phyloP scores from a whole-genome alignment of 345 rosid genomes.

The Alliaria petiolata region DNA sequence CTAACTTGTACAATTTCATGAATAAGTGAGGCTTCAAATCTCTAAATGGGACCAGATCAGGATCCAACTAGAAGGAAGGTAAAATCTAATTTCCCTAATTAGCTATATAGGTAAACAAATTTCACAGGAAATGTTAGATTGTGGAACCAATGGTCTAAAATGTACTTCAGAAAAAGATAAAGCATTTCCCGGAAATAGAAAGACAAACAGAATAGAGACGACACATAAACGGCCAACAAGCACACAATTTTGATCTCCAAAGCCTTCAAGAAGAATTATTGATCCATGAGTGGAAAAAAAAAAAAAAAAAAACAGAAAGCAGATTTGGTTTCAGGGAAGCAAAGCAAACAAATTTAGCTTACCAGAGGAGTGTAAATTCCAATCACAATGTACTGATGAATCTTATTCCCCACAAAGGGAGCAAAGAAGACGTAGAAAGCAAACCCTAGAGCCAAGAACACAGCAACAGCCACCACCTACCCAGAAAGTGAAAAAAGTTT shows the following conservation, averaged over 20 bases:
- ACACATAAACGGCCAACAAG: conserved; percentile 13
- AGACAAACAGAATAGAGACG: conserved; percentile 22
- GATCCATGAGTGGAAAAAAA: background rate
- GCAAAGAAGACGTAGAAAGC: conserved; percentile 99
- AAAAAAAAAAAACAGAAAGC: conserved; percentile 14
- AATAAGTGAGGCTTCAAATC: background rate
- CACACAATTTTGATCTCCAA: conserved; percentile 3
- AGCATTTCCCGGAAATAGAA: background rate
- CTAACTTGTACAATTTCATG: background rate
- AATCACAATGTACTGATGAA: conserved; percentile 66
- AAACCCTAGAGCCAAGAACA: conserved; percentile 93
- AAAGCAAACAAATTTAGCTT: conserved; percentile 27
- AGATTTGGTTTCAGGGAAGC: conserved; percentile 40
- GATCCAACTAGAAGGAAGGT: conserved; percentile 12
- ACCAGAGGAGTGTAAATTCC: conserved; percentile 98
- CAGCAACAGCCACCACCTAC: conserved; percentile 98
- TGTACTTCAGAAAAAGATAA: conserved; percentile 10
- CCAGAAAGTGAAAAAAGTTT: conserved; percentile 4
- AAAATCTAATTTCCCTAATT: conserved; percentile 10
- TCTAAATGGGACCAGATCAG: background rate
- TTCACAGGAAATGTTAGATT: background rate
- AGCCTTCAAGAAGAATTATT: background rate
- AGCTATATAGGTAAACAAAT: background rate
- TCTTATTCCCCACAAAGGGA: conserved; percentile 89
- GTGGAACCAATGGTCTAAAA: conserved; percentile 3